Evolutionary conservation across 2,329 filamentous ascomycete species (phyloP), one percentile per base, ranked within the genome.

Genomic region (Scytalidium lignicola): DNA sequence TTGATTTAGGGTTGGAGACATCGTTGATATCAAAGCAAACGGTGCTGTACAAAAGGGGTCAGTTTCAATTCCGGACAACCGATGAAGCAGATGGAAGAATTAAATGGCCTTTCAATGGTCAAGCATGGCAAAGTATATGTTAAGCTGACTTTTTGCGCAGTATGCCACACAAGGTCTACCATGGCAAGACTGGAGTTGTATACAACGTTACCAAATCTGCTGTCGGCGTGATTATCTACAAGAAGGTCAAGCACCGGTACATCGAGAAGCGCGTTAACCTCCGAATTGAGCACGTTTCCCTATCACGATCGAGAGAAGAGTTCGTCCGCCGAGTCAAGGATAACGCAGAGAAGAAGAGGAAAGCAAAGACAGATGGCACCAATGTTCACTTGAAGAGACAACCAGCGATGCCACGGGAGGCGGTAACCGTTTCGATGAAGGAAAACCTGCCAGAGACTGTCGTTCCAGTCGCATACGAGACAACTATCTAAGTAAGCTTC

Each of bases 241-340:
- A 96, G 85, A 90, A 95, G 76, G 93, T 99, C 73, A 90, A 91
- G 79, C 93, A 97, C 86, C 88, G 92, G 70, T 99, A 96, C 85
- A 82, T 99, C 74, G 93, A 99, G 88, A 99, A 99, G 90, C 92
- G 93, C 74, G 85, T 99, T 81, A 97, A 96, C 85, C 82, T 99
- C 78, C 90, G 93, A 72, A 77, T 97, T 75, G 93, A 99, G 86
- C 93, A 99, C 86, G 83, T 99, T 76, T 77, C 78, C 69, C 88
- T 88, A 71, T 97, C 92, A 65, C 88, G 93, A 73, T 97, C 92
- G 68, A 85, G 93, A 71, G 92, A 97, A 68, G 92, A 93, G 74
- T 97, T 99, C 83, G 76, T 97, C 69, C 85, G 82, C 79, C 87
- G 92, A 69, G 92, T 99, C 74, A 97, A 97, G 89, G 77, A 83